Conservation (phyloP, 2,329 filamentous ascomycete species). For the Cryphonectria carpinicola region DNA sequence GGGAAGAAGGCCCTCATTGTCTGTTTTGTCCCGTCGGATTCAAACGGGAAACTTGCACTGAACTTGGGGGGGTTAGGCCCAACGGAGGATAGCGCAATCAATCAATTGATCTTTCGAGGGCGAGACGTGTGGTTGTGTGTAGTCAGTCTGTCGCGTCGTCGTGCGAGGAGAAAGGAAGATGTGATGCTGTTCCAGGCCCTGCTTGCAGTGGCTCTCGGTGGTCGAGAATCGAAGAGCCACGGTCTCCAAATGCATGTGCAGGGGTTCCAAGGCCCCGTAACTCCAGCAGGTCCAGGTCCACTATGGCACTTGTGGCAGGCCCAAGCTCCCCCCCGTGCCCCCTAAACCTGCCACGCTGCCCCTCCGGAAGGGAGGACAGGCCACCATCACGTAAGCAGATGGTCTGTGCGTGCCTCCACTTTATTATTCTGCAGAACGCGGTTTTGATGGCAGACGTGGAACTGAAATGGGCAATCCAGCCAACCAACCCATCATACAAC, state of each 20-base stretch:
- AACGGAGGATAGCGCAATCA: neutral
- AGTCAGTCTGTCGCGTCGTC: slow-evolving; percentile 1
- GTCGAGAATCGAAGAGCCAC: slow-evolving; percentile 12
- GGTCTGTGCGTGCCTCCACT: slow-evolving; percentile 7
- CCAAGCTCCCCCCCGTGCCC: neutral
- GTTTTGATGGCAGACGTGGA: neutral
- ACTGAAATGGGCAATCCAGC: neutral
- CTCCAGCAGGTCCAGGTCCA: slow-evolving; percentile 1
- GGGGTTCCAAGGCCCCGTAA: neutral
- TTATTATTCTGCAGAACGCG: neutral
- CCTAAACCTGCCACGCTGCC: neutral
- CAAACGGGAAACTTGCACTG: neutral
- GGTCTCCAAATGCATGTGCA: slow-evolving; percentile 14
- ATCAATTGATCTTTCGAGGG: neutral
- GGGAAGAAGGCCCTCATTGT: slow-evolving; percentile 65
- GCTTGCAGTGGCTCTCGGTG: neutral
- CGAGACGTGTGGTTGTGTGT: neutral
- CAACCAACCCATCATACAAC: neutral
- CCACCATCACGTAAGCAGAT: slow-evolving; percentile 5
- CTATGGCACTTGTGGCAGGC: neutral
- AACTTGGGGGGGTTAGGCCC: neutral
- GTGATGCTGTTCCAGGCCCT: neutral
- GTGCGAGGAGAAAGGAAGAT: neutral
- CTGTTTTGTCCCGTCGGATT: slow-evolving; percentile 27
- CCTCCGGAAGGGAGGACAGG: neutral